Evolutionary conservation across 2,329 filamentous ascomycete genomes (phyloP), one percentile per base, ranked within the genome.

Genomic region (Cordyceps cicadae): DNA sequence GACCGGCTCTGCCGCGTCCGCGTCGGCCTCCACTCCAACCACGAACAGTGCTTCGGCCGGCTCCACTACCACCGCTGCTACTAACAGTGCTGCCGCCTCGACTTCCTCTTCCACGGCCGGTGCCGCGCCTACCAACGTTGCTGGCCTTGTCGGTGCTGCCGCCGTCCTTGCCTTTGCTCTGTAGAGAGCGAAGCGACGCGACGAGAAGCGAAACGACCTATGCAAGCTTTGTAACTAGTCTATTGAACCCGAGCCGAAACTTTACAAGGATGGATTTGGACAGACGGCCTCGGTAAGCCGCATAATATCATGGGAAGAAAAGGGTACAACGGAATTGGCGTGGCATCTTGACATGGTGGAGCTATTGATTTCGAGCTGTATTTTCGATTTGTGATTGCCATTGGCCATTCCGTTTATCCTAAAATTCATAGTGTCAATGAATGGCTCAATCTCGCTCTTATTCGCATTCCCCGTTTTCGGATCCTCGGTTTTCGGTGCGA

Each of bases 161-260:
- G 57, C 54, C 26, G 62, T 57, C 32, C 54, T 64, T 55, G 54
- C 52, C 46, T 56, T 61, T 61, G 59, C 53, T 45, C 37, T 61
- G 26, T 61, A 61, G 46, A 61, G 7, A 14, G 19, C 1, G 2
- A 50, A 24, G 7, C 15, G 32, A 1, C 24, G 17, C 9, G n/a
- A 24, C 4, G 7, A 9, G 32, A 2, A 37, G 17, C 9, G n/a
- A 24, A 7, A 12, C 19, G 29, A 9, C 7, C 12, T 32, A 6
- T 8, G 2, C 3, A 15, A 14, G 14, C 9, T 9, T 34, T 2
- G 7, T 24, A 24, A 24, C 24, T 29, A n/a, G 8, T 29, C 3
- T 32, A 57, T 57, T 7, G 11, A 5, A 29, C 15, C 32, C 11
- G 17, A 51, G 26, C 3, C 3, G n/a, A 45, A 21, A 34, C 24